Conservation (phyloP, 176 grass and related monocot genomes). For the Cocos nucifera region DNA sequence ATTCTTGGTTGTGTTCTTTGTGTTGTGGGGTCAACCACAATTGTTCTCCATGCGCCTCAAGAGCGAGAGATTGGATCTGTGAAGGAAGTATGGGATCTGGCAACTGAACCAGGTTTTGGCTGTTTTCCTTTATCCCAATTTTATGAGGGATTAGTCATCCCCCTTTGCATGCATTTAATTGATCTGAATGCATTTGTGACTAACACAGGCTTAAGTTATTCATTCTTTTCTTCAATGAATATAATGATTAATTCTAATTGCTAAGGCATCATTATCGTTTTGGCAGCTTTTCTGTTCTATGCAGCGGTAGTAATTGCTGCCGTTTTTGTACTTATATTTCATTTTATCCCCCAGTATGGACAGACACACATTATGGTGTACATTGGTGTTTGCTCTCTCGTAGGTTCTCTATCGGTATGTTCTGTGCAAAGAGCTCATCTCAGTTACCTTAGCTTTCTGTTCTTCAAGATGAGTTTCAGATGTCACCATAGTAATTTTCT, state of each 20-base stretch:
- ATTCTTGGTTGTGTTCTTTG: constrained; percentile 68
- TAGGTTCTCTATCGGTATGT: constrained; percentile 74
- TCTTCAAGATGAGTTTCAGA: background rate
- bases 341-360: constrained; percentile 62
- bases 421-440: background rate
- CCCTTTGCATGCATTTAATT: no score
- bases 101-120: constrained; percentile 69
- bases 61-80: constrained; percentile 74
- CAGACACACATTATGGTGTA: constrained; percentile 92
- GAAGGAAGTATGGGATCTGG: constrained; percentile 68
- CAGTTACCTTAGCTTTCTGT: background rate
- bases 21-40: constrained; percentile 76
- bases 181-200: no score
- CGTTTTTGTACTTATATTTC: constrained; percentile 45
- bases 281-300: constrained; percentile 66
- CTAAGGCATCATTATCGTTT: constrained; percentile 3
- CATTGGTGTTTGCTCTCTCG: constrained; percentile 80
- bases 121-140: constrained; percentile 1
- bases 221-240: no score
- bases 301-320: constrained; percentile 40
- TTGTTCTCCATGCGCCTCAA: constrained; percentile 74
- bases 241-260: background rate
- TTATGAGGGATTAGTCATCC: no score
- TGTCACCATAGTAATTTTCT: no score
- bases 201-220: no score